These are phyloP conservation scores for Sordaria brevicollis DNA, from an alignment of 495 filamentous ascomycete species.

Conservation along the genomic window DNA sequence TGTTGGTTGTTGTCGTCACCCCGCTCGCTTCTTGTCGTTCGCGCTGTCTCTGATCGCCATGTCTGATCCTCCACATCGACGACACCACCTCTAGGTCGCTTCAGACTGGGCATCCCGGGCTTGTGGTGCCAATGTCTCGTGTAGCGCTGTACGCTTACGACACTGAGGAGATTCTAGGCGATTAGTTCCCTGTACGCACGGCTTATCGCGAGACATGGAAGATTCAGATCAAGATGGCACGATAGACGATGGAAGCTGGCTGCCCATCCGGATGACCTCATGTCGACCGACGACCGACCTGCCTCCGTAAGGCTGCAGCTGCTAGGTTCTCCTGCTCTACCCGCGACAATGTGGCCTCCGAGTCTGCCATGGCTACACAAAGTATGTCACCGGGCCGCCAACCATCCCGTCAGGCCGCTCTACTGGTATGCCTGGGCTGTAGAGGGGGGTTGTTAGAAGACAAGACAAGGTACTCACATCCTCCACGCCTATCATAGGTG, in stretches of 20 bases:
- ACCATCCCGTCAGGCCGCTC: not conserved
- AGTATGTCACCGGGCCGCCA: not conserved
- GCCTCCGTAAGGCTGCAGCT: not conserved
- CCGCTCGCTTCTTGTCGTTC: not conserved
- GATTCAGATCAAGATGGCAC: not conserved
- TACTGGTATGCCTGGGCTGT: not conserved
- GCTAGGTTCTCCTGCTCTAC: not conserved
- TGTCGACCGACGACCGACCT: not conserved
- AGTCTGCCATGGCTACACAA: not conserved
- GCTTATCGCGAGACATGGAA: not conserved
- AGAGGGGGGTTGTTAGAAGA: not conserved
- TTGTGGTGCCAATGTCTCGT: not conserved
- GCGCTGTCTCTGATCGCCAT: not conserved
- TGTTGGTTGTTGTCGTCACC: not conserved
- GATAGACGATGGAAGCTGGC: not conserved
- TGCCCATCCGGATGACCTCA: not conserved
- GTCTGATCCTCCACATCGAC: not conserved
- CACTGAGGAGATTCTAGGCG: not conserved
- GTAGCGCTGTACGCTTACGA: not conserved
- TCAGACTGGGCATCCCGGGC: not conserved
- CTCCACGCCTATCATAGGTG: not conserved
- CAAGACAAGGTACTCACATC: not conserved
- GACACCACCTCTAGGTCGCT: not conserved
- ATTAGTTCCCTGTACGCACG: not conserved
- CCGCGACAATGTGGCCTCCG: not conserved